Evolutionary conservation across 2,329 filamentous ascomycete genomes (phyloP).

Genomic region (Aureobasidium leucospermi): DNA sequence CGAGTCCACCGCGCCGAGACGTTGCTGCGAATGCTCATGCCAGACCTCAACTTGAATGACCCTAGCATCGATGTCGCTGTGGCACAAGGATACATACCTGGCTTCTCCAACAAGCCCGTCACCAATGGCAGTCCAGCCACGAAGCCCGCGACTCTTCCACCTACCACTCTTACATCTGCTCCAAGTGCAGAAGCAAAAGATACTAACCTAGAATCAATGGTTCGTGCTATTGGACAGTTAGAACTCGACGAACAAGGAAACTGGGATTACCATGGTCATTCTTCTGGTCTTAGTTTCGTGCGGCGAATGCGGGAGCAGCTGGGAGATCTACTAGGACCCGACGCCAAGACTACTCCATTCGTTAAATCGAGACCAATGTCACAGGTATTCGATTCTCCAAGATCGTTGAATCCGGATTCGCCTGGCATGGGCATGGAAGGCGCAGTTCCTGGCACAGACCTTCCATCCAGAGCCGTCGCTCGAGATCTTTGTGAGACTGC

Average conservation of each 20-base stretch:
- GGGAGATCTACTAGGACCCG: slow-evolving; percentile 63
- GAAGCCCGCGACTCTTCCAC: slow-evolving; percentile 12
- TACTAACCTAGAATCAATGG: slow-evolving; percentile 83
- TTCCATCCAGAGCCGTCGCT: slow-evolving; percentile 59
- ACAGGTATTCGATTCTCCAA: slow-evolving; percentile 61
- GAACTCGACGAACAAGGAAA: slow-evolving; percentile 86
- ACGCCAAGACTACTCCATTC: slow-evolving; percentile 52
- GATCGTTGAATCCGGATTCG: slow-evolving; percentile 52
- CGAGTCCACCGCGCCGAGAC: slow-evolving; percentile 77
- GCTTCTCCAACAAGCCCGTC: slow-evolving; percentile 19
- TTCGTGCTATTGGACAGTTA: slow-evolving; percentile 81
- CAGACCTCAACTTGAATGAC: slow-evolving; percentile 78
- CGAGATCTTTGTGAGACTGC: slow-evolving; percentile 51
- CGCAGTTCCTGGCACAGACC: slow-evolving; percentile 50
- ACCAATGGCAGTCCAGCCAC: slow-evolving; percentile 3
- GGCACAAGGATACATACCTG: slow-evolving; percentile 32
- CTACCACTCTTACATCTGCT: slow-evolving; percentile 19
- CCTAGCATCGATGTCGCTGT: slow-evolving; percentile 72
- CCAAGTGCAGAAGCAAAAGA: slow-evolving; percentile 46
- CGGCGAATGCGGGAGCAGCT: slow-evolving; percentile 82
- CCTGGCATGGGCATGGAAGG: slow-evolving; percentile 50
- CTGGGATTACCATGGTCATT: slow-evolving; percentile 92
- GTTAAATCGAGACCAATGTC: slow-evolving; percentile 47
- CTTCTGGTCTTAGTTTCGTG: slow-evolving; percentile 84
- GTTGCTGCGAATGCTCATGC: slow-evolving; percentile 70